phyloP scores from a whole-genome alignment of 441 rosid genomes.

The Populus hybrid region DNA sequence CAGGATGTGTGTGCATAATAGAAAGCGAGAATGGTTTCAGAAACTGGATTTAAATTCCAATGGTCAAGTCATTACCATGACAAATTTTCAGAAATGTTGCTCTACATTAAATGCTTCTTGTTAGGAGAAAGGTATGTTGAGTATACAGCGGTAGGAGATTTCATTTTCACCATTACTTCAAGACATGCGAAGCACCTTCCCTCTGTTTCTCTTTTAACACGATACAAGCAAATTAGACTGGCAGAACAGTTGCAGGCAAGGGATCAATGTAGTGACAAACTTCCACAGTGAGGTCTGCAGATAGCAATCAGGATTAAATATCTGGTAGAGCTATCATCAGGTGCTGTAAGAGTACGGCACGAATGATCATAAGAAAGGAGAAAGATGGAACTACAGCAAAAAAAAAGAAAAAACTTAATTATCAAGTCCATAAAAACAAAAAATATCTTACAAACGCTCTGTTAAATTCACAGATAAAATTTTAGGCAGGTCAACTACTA shows the following conservation, averaged over 20 bases:
- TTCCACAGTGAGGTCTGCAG: not conserved
- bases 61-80: not conserved
- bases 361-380: not conserved
- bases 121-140: no score
- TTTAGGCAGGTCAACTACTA: constrained; percentile 13
- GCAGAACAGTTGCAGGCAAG: not conserved
- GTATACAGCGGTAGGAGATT: no score
- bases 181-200: not conserved
- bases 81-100: not conserved
- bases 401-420: not conserved
- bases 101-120: not conserved
- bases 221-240: not conserved
- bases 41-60: not conserved
- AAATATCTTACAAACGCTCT: constrained; percentile 30
- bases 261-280: not conserved
- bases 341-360: not conserved
- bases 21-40: not conserved
- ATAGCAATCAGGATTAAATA: not conserved
- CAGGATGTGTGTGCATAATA: no score
- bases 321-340: not conserved
- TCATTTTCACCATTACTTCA: no score
- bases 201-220: not conserved
- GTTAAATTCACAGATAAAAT: constrained; percentile 25
- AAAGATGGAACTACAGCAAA: constrained; percentile 11
- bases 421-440: constrained; percentile 24